Percentiles rank a stretch among this genome's conserved stretches.
phyloP scores from a whole-genome alignment of 2,329 filamentous ascomycete species.

The Aspergillus neotritici region DNA sequence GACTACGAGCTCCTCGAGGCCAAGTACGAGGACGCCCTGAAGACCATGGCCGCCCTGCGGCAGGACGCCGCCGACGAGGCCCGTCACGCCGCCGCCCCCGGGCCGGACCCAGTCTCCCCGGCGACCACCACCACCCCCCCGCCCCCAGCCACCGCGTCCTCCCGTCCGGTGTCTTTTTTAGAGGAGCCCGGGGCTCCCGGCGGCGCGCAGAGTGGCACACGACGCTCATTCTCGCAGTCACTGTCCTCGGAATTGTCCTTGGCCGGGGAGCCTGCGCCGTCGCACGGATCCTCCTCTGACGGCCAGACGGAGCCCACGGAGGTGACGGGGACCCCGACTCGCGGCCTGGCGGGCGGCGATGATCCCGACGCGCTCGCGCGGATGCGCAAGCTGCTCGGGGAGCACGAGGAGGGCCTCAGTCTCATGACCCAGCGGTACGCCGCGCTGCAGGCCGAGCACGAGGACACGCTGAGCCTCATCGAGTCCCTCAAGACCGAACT shows the following conservation, averaged over 20 bases:
- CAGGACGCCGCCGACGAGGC: slow-evolving; percentile 80
- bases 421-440: slow-evolving; percentile 72
- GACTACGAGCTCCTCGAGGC: slow-evolving; percentile 76
- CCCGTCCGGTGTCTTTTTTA: slow-evolving; percentile 75
- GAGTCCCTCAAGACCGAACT: slow-evolving; percentile 87
- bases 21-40: slow-evolving; percentile 87
- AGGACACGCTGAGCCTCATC: slow-evolving; percentile 74
- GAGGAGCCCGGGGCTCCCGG: slow-evolving; percentile 63
- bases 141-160: slow-evolving; percentile 33
- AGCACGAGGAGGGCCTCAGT: slow-evolving; percentile 70
- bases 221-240: slow-evolving; percentile 76
- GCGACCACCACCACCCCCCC: slow-evolving; percentile 46
- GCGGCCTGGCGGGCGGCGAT: no score
- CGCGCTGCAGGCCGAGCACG: slow-evolving; percentile 76
- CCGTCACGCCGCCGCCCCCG: slow-evolving; percentile 50
- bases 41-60: slow-evolving; percentile 67
- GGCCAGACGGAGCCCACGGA: slow-evolving; percentile 42
- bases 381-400: slow-evolving; percentile 63
- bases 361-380: slow-evolving; percentile 60
- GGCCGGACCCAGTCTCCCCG: slow-evolving; percentile 39
- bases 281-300: slow-evolving; percentile 59
- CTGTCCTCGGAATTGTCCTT: slow-evolving; percentile 92
- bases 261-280: slow-evolving; percentile 68
- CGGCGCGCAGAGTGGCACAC: slow-evolving; percentile 62
- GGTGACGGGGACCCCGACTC: no score